Evolutionary conservation across 169 alveolate genomes (phyloP), one percentile per base, ranked within the genome.

Genomic region (Eimeria sp.): DNA sequence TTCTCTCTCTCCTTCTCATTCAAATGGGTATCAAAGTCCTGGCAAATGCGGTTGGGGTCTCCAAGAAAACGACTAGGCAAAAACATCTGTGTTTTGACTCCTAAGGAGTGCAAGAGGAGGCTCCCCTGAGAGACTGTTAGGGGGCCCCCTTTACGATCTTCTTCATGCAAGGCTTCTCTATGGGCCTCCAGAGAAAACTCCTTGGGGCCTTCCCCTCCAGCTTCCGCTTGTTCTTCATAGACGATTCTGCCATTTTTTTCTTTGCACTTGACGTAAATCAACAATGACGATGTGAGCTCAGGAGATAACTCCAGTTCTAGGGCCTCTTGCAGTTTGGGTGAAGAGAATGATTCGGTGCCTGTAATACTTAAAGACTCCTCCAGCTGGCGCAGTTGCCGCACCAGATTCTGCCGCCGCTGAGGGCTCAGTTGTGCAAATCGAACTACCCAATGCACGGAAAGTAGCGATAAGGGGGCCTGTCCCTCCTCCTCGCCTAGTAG

Each of bases 341-440:
- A 67, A 13, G 45, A 40, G 4, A 25, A 49, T 9, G 70, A 34
- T 34, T 34, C 22, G 49, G 40, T 14, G 89, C 47, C 70, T 16
- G 75, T 65, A 25, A 0, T 65, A 13, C 75, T 65, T 25, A 65
- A 40, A 0, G 84, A 73, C 27, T 51, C 25, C 70, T 78, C 89
- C 13, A 78, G 45, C 47, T 49, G 89, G 0, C 7, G 89, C 70
- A 47, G 45, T 16, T 58, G 51, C 57, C 57, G 78, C 76, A 16
- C 61, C 10, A 84, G 58, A 16, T 2, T 40, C 58, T n/a, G 58
- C 75, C 75, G 92, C 91, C 58, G 47, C 91, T 27, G 76, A 5
- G 92, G 61, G 78, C 40, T 83, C 76, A n/a, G 45, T 34, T 45
- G 76, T 0, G 92, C 92, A 30, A 84, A 84, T 49, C 92, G 92